Base-by-base conservation (phyloP, 2,329 filamentous ascomycete genomes). In the Colletotrichum tanaceti region DNA sequence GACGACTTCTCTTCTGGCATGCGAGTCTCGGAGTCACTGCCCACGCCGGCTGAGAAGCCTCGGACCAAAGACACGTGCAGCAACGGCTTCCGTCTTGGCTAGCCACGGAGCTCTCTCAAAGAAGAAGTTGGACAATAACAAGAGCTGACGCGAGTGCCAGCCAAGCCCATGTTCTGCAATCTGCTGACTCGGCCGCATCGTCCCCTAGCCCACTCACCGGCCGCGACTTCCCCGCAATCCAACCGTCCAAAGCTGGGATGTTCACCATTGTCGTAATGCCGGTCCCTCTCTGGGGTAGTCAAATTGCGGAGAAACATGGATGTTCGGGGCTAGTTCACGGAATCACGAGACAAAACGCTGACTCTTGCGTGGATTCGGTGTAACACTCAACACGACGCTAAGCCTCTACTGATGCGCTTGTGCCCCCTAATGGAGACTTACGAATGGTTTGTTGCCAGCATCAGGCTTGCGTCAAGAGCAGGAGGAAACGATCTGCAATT, bases 141-240 rank as follows among this genome's bases (percentile, higher is more conserved):
- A 7, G 32, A 10, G 7, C 32, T 4, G 20, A 16, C 46, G 16
- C 22, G 32, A 7, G 28, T 20, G 46, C 16, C 20, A 16, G 10
- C 18, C 7, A 10, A 35, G 32, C 20, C 20, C 10, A 9, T 32
- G 4, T 16, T 11, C 11, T n/a, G 3, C 13, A 5, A 41, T 32
- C 18, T 55, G 38, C 18, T 22, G 59, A 54, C 38, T 54, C 39
- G 28, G 13, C 41, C 35, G 35, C 38, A n/a, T 52, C 22, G 35
- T 60, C 35, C 50, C 16, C 18, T 22, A 60, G 58, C 16, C 55
- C 41, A 4, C 32, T 38, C 14, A 52, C 55, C 62, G 62, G 61
- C 61, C 61, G 66, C 62, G 63, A 61, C 57, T 61, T 60, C 66
- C 66, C 66, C 62, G 66, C 66, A 69, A 32, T 50, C 50, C 9